These are phyloP conservation scores for Cystofilobasidium ferigula DNA, from an alignment of 768 basidiomycete genomes.

Conservation along the genomic window DNA sequence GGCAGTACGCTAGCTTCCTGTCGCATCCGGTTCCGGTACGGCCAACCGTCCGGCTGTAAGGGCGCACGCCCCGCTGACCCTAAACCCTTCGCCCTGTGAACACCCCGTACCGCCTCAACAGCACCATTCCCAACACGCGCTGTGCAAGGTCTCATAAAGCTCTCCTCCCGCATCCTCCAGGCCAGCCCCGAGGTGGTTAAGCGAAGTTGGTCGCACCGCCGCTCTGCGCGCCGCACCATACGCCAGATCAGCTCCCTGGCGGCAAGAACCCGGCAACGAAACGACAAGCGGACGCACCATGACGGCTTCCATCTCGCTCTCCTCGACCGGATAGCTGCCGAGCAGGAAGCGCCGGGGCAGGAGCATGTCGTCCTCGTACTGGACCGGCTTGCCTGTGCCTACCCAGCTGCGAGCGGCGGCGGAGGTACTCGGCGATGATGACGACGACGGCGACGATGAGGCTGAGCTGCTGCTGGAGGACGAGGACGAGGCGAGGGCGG, in stretches of 20 bases:
- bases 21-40: no score
- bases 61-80: no score
- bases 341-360: background rate
- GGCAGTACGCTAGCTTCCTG: no score
- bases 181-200: no score
- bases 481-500: background rate
- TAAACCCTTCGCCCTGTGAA: no score
- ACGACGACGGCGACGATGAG: background rate
- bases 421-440: background rate
- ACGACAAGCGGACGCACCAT: background rate
- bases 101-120: no score
- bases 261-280: no score
- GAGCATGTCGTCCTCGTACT: slow-evolving; percentile 15
- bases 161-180: no score
- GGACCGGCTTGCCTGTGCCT: background rate
- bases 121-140: no score
- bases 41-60: no score
- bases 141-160: no score
- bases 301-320: slow-evolving; percentile 10
- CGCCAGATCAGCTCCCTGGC: no score
- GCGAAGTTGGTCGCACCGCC: background rate
- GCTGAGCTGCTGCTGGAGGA: background rate
- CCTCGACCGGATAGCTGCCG: background rate
- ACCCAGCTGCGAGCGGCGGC: background rate
- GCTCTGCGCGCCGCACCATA: background rate